Base-by-base conservation (phyloP, 495 filamentous ascomycete species). In the Penicillium alfredii region DNA sequence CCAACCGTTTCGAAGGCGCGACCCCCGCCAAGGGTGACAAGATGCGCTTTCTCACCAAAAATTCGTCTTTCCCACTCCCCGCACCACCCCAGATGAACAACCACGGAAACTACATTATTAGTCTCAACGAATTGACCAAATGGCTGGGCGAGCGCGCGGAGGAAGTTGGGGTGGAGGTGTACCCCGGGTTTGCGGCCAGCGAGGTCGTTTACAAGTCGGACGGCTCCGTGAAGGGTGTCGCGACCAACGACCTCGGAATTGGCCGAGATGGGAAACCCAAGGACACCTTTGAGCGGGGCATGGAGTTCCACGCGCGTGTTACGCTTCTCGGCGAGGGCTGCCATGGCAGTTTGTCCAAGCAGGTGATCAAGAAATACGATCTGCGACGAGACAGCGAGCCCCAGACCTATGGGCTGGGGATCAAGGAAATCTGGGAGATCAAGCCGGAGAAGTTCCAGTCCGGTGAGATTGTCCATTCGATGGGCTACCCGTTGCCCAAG, bases 401-500 rank as follows among this genome's bases (percentile, higher is more conserved):
- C 11, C 93, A 98, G 62, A 97, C 93, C 8, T 98, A 97, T 53
- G 93, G 84, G 10, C 73, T 97, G 8, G 93, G 93, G 5, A 54
- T 97, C 18, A 98, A 98, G 61, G 92, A 99, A 54, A 82, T 99
- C 3, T 99, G 92, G 92, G 92, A 99, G 61, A 75, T 99, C 11
- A 74, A 83, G 53, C 89, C 93, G 0, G 87, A 89, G 52, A 97
- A 95, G 60, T 95, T 95, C 66, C 69, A 77, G 20, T 80, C 84
- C 43, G 92, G 92, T 28, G 74, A 93, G 59, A 74, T 96, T 29
- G 72, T 76, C 6, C 93, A 99, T 67, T 86, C 88, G 3, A 79
- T 99, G 82, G 92, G 92, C 9, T 97, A 94, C 54, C 92, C 92
- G 9, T 62, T 99, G 18, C 81, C 89, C 6, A 71, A 63, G 51